Evolutionary conservation across 164 flowering plant species (phyloP), one percentile per base, ranked within the genome.

Genomic region (Vitis amurensis): DNA sequence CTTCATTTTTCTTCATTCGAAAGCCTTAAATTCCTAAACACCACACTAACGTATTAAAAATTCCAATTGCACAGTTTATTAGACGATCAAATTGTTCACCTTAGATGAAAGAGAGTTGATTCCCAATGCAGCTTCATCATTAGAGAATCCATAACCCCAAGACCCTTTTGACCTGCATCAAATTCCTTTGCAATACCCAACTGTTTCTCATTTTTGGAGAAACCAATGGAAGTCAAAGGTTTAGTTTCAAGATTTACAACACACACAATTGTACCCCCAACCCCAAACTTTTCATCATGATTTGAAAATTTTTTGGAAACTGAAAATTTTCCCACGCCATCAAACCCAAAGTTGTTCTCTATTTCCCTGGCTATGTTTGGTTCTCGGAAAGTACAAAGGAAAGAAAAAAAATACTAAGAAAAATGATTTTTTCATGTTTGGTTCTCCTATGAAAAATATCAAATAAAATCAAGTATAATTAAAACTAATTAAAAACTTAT

Each of bases 201-300:
- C 86, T 88, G 82, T 68, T 78, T 81, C 11, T 88, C 88, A 74
- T 89, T 89, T 80, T 83, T 87, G 55, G 80, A 80, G 68, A 87
- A 85, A 44, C 87, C 82, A 9, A 87, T 70, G 7, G 79, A 73
- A 66, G 82, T 87, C 79, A 78, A 53, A 2, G 88, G 86, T 50
- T 74, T 69, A 47, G 23, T 78, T 55, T 89, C 88, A 59, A 87
- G 88, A 69, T 89, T 74, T 14, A 87, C 83, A 60, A 77, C 72
- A 70, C 91, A 89, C 48, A 79, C 72, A 59, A 87, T 82, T n/a
- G 86, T 83, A 72, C 84, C 88, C n/a, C 87, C 91, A 70, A 81
- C 73, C 5, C 85, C 81, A 76, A 86, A 86, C 69, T 74, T 83
- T 51, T 73, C 84, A 59, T 91, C 91, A 68, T 76, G 86, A 58